Evolutionary conservation across 139 green algal species (phyloP), one percentile per base, ranked within the genome.

Genomic region (Chlorella ohadii): DNA sequence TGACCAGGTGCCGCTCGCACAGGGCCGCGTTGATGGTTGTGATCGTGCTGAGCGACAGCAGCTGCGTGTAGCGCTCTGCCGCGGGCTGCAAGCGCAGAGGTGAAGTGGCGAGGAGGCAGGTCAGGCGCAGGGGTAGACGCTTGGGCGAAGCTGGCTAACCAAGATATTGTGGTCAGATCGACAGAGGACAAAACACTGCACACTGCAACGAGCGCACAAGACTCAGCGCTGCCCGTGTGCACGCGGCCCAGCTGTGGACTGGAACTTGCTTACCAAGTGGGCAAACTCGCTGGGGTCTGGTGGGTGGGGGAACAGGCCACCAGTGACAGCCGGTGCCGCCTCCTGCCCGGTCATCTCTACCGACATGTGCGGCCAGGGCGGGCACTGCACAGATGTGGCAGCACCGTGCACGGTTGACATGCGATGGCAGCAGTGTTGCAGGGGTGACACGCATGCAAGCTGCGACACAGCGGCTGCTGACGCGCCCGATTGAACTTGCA

Each of bases 21-120:
- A 95, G 90, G 6, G 87, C 94, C 0, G 89, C 92, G 70, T 97
- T 97, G 17, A 96, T 85, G 22, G 89, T 94, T 12, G 91, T 73
- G 0, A 94, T 79, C 89, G 73, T 95, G 91, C 67, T 28, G 39
- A 94, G 90, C 31, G 91, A 74, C 44, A 96, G 84, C 64, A 97
- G 73, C 86, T 95, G 87, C 1, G 66, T 34, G 80, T 85, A 78
- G 87, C 92, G 79, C 85, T 89, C 74, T 70, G 64, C 9, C n/a
- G 44, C 11, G n/a, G 72, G 72, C 72, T 78, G 72, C 72, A 38
- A 38, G 12, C 19, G 67, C 67, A 51, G n/a, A n/a, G 41, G 27
- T 9, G 38, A 9, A 51, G 44, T 51, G 44, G 44, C 44, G 44
- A 51, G 44, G 7, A 51, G 44, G 1, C 28, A 72, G 65, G 31